A percentile compares a stretch with the other conserved stretches of the same genome.
Conservation (phyloP, 257 asterid species). For the Catharanthus roseus region DNA sequence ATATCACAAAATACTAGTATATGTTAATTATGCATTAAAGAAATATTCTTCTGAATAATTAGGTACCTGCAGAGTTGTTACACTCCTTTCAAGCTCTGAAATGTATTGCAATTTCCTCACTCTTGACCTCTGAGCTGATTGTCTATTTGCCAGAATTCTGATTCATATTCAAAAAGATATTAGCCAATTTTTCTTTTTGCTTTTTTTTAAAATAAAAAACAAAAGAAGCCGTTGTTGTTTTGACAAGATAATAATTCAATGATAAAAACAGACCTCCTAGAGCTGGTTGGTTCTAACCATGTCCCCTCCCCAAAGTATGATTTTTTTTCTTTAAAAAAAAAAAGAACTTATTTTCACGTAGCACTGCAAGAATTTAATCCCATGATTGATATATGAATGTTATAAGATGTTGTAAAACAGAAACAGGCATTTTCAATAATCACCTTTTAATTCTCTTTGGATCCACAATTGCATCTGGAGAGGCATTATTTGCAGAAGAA, state of each 20-base stretch:
- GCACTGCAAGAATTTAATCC: conserved; percentile 1
- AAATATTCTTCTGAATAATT: background rate
- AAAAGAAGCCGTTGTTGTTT: no score
- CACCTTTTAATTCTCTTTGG: conserved; percentile 93
- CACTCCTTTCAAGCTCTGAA: conserved; percentile 94
- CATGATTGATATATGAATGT: background rate
- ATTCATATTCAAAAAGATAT: conserved; percentile 1
- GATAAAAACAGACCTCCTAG: no score
- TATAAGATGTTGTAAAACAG: background rate
- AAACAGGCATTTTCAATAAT: conserved; percentile 1
- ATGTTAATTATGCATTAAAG: background rate
- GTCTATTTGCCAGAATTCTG: conserved; percentile 89
- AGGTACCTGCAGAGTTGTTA: conserved; percentile 65
- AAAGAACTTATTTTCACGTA: background rate
- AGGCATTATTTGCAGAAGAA: conserved; percentile 19
- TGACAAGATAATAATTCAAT: no score
- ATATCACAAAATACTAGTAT: background rate
- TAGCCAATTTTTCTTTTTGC: no score
- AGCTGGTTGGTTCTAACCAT: no score
- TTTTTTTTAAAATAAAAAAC: no score
- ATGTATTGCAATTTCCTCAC: conserved; percentile 86
- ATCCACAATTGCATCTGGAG: conserved; percentile 36
- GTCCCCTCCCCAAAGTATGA: no score
- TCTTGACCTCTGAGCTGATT: conserved; percentile 95
- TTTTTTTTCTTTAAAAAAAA: no score